These are phyloP conservation scores for Euphorbia corollata DNA, from an alignment of 441 rosid genomes.

Conservation along the genomic window DNA sequence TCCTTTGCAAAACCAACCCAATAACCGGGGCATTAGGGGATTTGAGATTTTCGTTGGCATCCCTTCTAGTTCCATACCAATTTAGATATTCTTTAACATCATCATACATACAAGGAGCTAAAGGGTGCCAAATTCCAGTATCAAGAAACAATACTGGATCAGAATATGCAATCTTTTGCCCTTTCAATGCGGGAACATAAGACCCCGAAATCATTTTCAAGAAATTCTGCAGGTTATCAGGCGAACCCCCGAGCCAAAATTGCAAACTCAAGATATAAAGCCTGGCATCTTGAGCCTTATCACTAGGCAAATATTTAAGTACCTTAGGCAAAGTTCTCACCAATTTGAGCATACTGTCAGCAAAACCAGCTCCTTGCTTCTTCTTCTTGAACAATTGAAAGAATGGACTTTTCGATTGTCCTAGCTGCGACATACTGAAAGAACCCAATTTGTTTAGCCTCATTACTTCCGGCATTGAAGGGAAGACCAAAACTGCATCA, in stretches of 20 bases:
- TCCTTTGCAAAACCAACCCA: conserved; percentile 86
- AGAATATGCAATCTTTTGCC: conserved; percentile 61
- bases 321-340: conserved; percentile 93
- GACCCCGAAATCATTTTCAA: conserved; percentile 94
- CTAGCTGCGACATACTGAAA: conserved; percentile 93
- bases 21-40: conserved; percentile 57
- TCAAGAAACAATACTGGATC: conserved; percentile 96
- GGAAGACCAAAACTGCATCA: conserved; percentile 93
- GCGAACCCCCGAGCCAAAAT: conserved; percentile 98
- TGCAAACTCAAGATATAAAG: conserved; percentile 89
- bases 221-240: conserved; percentile 88
- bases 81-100: conserved; percentile 94
- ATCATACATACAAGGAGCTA: conserved; percentile 91
- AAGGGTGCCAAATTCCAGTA: conserved; percentile 92
- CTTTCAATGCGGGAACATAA: conserved; percentile 79
- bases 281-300: conserved; percentile 94
- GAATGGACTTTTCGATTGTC: conserved; percentile 93
- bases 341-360: conserved; percentile 90
- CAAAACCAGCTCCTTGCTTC: conserved; percentile 94
- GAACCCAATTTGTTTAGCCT: conserved; percentile 93
- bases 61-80: conserved; percentile 85
- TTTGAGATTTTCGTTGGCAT: conserved; percentile 65
- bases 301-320: conserved; percentile 85
- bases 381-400: conserved; percentile 89
- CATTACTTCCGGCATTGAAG: conserved; percentile 99